phyloP scores from a whole-genome alignment of 805 yeast species.

The Lachancea kluyveri region DNA sequence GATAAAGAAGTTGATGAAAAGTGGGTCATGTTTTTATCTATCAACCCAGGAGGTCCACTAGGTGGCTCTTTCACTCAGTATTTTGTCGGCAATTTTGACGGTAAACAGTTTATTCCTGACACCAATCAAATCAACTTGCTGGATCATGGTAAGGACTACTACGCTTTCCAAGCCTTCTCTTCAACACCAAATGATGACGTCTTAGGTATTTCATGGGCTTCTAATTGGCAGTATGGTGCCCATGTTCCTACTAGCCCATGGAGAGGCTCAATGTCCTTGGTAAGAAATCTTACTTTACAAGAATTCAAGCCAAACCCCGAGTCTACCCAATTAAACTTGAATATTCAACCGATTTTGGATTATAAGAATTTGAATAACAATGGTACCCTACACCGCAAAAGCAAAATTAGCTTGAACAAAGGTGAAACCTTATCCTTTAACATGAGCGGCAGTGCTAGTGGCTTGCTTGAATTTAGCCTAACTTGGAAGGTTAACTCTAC shows the following conservation, averaged over 20 bases:
- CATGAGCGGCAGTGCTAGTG: slow-evolving; percentile 10
- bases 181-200: slow-evolving; percentile 25
- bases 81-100: slow-evolving; percentile 38
- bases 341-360: slow-evolving; percentile 23
- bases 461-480: slow-evolving; percentile 23
- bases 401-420: slow-evolving; percentile 5
- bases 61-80: slow-evolving; percentile 38
- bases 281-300: slow-evolving; percentile 26
- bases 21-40: slow-evolving; percentile 36
- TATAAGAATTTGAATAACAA: slow-evolving; percentile 4
- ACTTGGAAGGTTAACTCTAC: slow-evolving; percentile 17
- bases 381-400: slow-evolving; percentile 4
- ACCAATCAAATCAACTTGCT: slow-evolving; percentile 25
- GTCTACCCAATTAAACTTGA: slow-evolving; percentile 15
- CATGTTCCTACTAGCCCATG: slow-evolving; percentile 33
- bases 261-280: slow-evolving; percentile 33
- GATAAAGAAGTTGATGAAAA: slow-evolving; percentile 18
- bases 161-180: slow-evolving; percentile 34
- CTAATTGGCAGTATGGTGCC: slow-evolving; percentile 37
- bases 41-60: slow-evolving; percentile 38
- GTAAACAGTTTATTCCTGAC: slow-evolving; percentile 31
- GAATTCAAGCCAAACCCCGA: slow-evolving; percentile 25
- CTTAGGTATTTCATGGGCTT: slow-evolving; percentile 38
- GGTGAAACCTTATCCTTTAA: slow-evolving; percentile 5
- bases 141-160: slow-evolving; percentile 35